Base-by-base conservation (phyloP, 2,329 filamentous ascomycete species). In the Emergomyces orientalis region DNA sequence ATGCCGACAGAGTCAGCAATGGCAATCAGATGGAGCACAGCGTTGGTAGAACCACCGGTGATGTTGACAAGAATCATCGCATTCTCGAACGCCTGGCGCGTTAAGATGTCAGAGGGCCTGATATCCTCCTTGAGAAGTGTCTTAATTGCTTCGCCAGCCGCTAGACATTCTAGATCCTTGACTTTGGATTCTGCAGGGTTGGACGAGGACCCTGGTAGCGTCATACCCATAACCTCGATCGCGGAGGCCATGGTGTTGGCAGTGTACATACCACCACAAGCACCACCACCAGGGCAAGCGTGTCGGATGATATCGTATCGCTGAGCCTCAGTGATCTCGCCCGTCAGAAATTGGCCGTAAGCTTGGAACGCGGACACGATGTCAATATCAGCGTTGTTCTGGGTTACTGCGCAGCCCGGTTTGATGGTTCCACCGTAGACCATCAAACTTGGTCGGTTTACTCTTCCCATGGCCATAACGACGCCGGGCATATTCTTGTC, bases 401-500 rank as follows among this genome's bases (percentile, higher is more conserved):
- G 89, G 59, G 83, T 84, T 71, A 81, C 83, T 62, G 89, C 90
- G 78, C 92, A 97, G 56, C 94, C 94, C 45, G 94, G 90, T 74
- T 89, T 87, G 75, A 97, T 99, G 51, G 90, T 91, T 58, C 94
- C 94, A 69, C 94, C 94, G 73, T 99, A 99, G 37, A 99, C 90
- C 94, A 99, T 99, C 73, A 99, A 82, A 70, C 90, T 91, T 37
- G 94, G 94, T 56, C 94, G 83, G 81, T 99, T 97, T 68, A 97
- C 86, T 69, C 94, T 86, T 45, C 91, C 93, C 90, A 97, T 97
- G 63, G 92, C 94, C 72, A 94, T 94, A 70, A 91, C 79, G 14
- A 94, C 90, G 76, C 90, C 90, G 1, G 91, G 91, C 94, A 99
- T 97, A 80, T 99, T 99, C 86, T 99, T 99, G 84, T 99, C 94